phyloP scores from a whole-genome alignment of 805 yeast species.

The Metschnikowia anglica region DNA sequence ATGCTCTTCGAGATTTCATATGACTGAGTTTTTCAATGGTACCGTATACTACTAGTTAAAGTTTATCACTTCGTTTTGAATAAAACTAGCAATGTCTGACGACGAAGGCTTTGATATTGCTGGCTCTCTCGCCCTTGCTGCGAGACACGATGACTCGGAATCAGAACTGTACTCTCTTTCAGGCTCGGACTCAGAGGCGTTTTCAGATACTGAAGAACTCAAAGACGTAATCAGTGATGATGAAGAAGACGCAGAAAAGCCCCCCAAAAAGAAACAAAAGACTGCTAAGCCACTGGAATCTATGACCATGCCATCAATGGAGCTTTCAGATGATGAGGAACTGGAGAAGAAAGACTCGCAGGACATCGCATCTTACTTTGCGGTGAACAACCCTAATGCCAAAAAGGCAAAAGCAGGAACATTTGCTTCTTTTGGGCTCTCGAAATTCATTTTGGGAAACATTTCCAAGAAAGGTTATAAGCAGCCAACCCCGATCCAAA shows the following conservation, averaged over 20 bases:
- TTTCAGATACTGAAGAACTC: slow-evolving; percentile 25
- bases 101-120: slow-evolving; percentile 65
- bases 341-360: slow-evolving; percentile 39
- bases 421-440: slow-evolving; percentile 87
- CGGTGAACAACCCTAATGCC: slow-evolving; percentile 40
- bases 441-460: slow-evolving; percentile 66
- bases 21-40: slow-evolving; percentile 2
- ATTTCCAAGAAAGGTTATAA: slow-evolving; percentile 82
- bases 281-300: slow-evolving; percentile 25
- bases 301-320: slow-evolving; percentile 48
- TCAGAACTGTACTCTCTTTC: slow-evolving; percentile 24
- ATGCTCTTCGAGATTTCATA: slow-evolving; percentile 20
- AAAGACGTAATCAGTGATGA: slow-evolving; percentile 53
- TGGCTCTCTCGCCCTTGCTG: slow-evolving; percentile 51
- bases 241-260: slow-evolving; percentile 27
- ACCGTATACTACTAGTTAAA: too few relatives aligned
- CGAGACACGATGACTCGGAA: slow-evolving; percentile 31
- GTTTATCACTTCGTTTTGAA: too few relatives aligned
- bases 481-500: slow-evolving; percentile 96
- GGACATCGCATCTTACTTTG: slow-evolving; percentile 46
- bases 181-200: slow-evolving; percentile 7
- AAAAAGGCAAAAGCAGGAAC: slow-evolving; percentile 74
- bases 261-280: slow-evolving; percentile 29
- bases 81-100: slow-evolving; percentile 18
- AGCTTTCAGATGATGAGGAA: slow-evolving; percentile 48